phyloP scores from a whole-genome alignment of 1,284 basidiomycete genomes.

The Abortiporus biennis region DNA sequence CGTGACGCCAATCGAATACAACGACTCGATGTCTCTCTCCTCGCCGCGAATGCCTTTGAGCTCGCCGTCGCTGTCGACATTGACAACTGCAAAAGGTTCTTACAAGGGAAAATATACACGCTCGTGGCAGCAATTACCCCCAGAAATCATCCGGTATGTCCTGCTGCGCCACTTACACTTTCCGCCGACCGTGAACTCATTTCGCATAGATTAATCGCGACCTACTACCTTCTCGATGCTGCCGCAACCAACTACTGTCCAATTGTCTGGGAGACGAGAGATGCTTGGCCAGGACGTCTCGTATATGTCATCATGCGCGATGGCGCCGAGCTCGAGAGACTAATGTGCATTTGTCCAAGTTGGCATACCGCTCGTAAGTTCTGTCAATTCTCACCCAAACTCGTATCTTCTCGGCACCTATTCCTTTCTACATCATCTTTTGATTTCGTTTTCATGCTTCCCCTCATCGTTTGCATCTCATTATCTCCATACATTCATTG shows the following conservation, averaged over 20 bases:
- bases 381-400: conserved; percentile 1
- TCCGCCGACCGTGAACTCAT: conserved; percentile 17
- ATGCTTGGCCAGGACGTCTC: conserved; percentile 52
- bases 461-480: conserved; percentile 1
- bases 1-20: conserved; percentile 17
- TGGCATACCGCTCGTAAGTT: conserved; percentile 43
- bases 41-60: conserved; percentile 12
- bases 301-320: conserved; percentile 49
- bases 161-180: conserved; percentile 13
- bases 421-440: conserved; percentile 9
- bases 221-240: conserved; percentile 49
- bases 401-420: conserved; percentile 5
- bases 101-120: conserved; percentile 65
- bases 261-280: conserved; percentile 48
- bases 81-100: conserved; percentile 5
- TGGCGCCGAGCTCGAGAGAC: conserved; percentile 49
- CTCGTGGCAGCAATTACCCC: conserved; percentile 66
- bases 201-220: conserved; percentile 50
- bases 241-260: conserved; percentile 41
- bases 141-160: conserved; percentile 62
- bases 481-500: too few relatives aligned
- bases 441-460: not conserved
- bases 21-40: conserved; percentile 16
- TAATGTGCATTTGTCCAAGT: conserved; percentile 46
- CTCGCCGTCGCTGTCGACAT: conserved; percentile 10